Evolutionary conservation across 768 basidiomycete species (phyloP).

Genomic region (Lactarius indigo): DNA sequence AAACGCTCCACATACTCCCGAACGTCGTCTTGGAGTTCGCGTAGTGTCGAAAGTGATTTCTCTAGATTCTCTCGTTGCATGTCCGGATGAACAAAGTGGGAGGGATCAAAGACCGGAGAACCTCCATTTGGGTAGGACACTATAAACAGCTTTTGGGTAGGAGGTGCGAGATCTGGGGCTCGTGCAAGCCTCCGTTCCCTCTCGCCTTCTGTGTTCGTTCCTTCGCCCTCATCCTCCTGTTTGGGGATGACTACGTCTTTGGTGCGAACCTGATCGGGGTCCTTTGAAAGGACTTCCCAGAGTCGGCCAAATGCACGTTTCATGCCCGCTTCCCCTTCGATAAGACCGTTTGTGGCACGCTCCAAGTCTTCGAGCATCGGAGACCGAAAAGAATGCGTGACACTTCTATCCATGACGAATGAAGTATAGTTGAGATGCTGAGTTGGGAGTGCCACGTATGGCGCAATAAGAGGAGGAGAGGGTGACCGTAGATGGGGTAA

Average conservation of each 20-base stretch:
- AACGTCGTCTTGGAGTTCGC: conserved; percentile 83
- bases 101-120: conserved; percentile 49
- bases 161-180: conserved; percentile 64
- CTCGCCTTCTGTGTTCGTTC: conserved; percentile 37
- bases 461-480: conserved; percentile 73
- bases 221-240: conserved; percentile 55
- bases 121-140: conserved; percentile 46
- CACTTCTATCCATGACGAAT: conserved; percentile 81
- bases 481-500: conserved; percentile 76
- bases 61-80: conserved; percentile 69
- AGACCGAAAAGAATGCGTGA: conserved; percentile 82
- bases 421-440: conserved; percentile 77
- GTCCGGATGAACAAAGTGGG: conserved; percentile 61
- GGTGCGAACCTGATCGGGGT: conserved; percentile 42
- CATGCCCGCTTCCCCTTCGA: conserved; percentile 77
- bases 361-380: conserved; percentile 75
- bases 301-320: conserved; percentile 71
- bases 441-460: conserved; percentile 64
- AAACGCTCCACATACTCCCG: conserved; percentile 83
- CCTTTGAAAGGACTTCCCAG: conserved; percentile 79
- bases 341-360: conserved; percentile 75
- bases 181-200: conserved; percentile 46
- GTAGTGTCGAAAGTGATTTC: conserved; percentile 66
- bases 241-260: conserved; percentile 55
- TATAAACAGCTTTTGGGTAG: conserved; percentile 66